These are phyloP conservation scores for Teunomyces kruisii DNA, from an alignment of 805 yeast species.

Conservation along the genomic window DNA sequence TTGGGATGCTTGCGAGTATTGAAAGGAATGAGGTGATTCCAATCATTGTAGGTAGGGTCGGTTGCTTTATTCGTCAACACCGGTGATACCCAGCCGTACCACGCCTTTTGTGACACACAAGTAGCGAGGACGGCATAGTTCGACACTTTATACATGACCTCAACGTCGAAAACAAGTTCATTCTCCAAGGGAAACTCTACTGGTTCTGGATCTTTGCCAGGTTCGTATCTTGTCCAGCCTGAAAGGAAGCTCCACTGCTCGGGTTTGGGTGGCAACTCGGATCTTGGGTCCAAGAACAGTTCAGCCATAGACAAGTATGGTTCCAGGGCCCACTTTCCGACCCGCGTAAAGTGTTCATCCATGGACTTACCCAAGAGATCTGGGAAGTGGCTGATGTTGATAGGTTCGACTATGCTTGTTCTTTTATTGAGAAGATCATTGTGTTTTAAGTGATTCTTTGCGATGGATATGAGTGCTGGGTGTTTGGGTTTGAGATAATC, in stretches of 20 bases:
- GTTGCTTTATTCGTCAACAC: slow-evolving; percentile 56
- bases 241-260: slow-evolving; percentile 53
- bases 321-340: slow-evolving; percentile 59
- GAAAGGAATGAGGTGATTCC: slow-evolving; percentile 76
- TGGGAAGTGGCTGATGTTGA: slow-evolving; percentile 61
- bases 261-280: slow-evolving; percentile 35
- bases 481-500: slow-evolving; percentile 29
- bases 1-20: slow-evolving; percentile 49
- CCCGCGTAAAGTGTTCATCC: slow-evolving; percentile 80
- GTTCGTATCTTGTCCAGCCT: slow-evolving; percentile 82
- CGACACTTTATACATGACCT: slow-evolving; percentile 73
- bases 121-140: slow-evolving; percentile 78
- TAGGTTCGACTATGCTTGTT: slow-evolving; percentile 62
- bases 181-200: slow-evolving; percentile 74
- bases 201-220: slow-evolving; percentile 48
- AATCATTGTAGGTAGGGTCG: slow-evolving; percentile 28
- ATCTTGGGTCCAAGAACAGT: slow-evolving; percentile 34
- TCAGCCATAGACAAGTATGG: slow-evolving; percentile 59
- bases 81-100: slow-evolving; percentile 97
- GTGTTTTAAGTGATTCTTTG: slow-evolving; percentile 56
- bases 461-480: slow-evolving; percentile 41
- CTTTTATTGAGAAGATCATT: slow-evolving; percentile 76
- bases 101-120: slow-evolving; percentile 72
- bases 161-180: slow-evolving; percentile 84
- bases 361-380: slow-evolving; percentile 67